Evolutionary conservation across 495 filamentous ascomycete genomes (phyloP).

Genomic region (Xylaria palmicola): DNA sequence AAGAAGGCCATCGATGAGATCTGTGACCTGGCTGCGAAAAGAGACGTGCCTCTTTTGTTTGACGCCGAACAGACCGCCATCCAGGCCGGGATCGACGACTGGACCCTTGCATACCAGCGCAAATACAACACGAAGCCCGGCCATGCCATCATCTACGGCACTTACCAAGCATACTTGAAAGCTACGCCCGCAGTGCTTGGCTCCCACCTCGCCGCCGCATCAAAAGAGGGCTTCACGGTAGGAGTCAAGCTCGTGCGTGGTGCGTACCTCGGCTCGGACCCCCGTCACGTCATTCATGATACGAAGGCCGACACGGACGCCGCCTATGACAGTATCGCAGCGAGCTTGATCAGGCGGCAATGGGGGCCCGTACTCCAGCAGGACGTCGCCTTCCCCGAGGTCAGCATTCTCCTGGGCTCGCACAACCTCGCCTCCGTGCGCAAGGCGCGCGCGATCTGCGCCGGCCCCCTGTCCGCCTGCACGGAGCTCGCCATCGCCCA

Average conservation of each 20-base stretch:
- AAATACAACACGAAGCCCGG: constrained; percentile 65
- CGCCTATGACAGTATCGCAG: constrained; percentile 40
- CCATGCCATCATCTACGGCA: constrained; percentile 61
- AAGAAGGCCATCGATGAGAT: constrained; percentile 68
- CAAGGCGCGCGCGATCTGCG: constrained; percentile 57
- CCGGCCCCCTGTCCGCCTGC: constrained; percentile 42
- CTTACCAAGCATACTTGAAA: constrained; percentile 79
- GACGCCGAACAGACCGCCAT: constrained; percentile 85
- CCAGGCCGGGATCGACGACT: constrained; percentile 80
- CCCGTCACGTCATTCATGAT: constrained; percentile 72
- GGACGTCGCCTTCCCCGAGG: constrained; percentile 53
- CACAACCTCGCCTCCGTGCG: constrained; percentile 84
- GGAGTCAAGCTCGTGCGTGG: constrained; percentile 92
- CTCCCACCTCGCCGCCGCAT: constrained; percentile 63
- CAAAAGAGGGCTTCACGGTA: constrained; percentile 68
- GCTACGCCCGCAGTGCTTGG: constrained; percentile 64
- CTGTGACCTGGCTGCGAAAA: constrained; percentile 70
- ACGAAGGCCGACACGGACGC: constrained; percentile 75
- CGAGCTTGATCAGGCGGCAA: constrained; percentile 38
- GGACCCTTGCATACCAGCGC: constrained; percentile 77
- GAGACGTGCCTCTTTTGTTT: constrained; percentile 74
- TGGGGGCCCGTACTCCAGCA: constrained; percentile 50
- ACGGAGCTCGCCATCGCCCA: constrained; percentile 79
- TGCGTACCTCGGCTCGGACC: constrained; percentile 82
- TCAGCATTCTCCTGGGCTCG: constrained; percentile 79